Percentiles rank a stretch among this genome's conserved stretches.
Conservation (phyloP, 148 eudicot species). For the Rhododendron henanense region DNA sequence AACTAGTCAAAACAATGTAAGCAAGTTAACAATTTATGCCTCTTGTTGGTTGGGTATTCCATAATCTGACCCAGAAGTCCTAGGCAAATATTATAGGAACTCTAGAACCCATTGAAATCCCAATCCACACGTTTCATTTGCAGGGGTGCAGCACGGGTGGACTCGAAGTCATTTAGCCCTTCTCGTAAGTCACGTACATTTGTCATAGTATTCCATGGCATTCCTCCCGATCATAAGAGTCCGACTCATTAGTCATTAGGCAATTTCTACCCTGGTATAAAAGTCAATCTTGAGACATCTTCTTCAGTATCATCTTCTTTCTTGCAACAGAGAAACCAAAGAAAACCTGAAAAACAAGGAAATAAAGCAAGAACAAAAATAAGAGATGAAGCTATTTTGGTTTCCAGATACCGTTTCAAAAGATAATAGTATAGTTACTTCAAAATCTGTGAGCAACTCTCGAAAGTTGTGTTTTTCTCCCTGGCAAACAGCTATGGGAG, state of each 20-base stretch:
- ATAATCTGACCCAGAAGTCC: not conserved
- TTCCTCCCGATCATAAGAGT: not conserved
- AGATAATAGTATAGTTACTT: slow-evolving; percentile 22
- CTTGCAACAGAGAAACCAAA: not conserved
- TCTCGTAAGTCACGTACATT: not conserved
- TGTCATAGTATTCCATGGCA: not conserved
- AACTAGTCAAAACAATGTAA: not conserved
- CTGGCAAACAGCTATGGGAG: slow-evolving; percentile 30
- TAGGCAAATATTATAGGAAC: not conserved
- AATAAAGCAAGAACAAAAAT: not conserved
- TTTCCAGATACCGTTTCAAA: slow-evolving; percentile 33
- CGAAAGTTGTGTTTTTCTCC: not conserved
- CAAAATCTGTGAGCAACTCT: slow-evolving; percentile 23
- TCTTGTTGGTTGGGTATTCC: not conserved
- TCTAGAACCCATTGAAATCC: not conserved
- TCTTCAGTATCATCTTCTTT: not conserved
- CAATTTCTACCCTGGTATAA: not conserved
- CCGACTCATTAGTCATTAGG: not conserved
- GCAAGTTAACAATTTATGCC: not conserved
- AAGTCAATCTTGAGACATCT: not conserved
- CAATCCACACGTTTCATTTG: not conserved
- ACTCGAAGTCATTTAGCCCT: not conserved
- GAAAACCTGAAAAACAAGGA: not conserved
- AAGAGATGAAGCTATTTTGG: slow-evolving; percentile 38
- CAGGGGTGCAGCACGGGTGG: not conserved